Conservation (phyloP, 495 filamentous ascomycete genomes). For the Sordaria brevicollis region DNA sequence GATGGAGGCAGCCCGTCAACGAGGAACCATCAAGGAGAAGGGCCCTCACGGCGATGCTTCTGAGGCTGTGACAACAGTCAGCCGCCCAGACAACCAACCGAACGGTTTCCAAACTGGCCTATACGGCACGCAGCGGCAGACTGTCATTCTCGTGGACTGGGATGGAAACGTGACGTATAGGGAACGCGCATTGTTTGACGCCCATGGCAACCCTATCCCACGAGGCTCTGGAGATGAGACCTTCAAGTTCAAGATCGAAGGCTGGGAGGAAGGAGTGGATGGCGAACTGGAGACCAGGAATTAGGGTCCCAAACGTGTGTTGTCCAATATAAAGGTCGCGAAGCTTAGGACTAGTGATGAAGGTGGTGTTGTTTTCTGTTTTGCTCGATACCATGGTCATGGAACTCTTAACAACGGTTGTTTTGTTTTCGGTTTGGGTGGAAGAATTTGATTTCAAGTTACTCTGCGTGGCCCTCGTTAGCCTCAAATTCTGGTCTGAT, state of each 20-base stretch:
- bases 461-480: neutral
- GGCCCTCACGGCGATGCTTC: conserved; percentile 2
- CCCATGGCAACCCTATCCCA: conserved; percentile 48
- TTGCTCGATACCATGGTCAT: neutral
- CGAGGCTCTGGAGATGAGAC: conserved; percentile 50
- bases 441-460: neutral
- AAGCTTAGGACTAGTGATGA: neutral
- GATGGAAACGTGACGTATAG: conserved; percentile 68
- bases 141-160: conserved; percentile 66
- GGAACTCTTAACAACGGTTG: neutral
- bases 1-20: conserved; percentile 40
- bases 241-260: conserved; percentile 55
- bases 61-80: conserved; percentile 16
- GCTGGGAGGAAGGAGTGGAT: conserved; percentile 19
- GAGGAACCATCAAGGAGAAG: conserved; percentile 6
- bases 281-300: neutral
- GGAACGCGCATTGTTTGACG: conserved; percentile 76
- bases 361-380: neutral
- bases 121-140: conserved; percentile 95
- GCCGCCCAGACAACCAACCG: conserved; percentile 18
- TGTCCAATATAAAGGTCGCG: neutral
- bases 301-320: neutral
- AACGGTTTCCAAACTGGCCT: conserved; percentile 43
- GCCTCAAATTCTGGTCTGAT: neutral
- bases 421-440: neutral